Evolutionary conservation across 768 basidiomycete species (phyloP).

Genomic region (Tricholoma furcatifolium): DNA sequence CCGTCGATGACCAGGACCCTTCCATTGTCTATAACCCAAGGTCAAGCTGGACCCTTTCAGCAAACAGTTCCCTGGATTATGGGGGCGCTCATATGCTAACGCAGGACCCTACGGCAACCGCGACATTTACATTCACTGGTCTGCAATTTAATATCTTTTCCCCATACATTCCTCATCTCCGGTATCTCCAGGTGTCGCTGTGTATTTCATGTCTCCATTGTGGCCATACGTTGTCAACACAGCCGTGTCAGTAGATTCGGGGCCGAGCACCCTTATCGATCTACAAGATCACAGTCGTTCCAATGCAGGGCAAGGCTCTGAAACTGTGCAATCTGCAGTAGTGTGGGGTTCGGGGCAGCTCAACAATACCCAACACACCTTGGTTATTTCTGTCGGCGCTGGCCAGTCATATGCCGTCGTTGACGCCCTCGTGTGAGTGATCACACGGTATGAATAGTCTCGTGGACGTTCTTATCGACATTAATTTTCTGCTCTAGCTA

Average conservation of each 20-base stretch:
- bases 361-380: slow-evolving; percentile 31
- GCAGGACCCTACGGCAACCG: slow-evolving; percentile 27
- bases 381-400: slow-evolving; percentile 36
- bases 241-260: slow-evolving; percentile 36
- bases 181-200: slow-evolving; percentile 33
- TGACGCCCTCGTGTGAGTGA: slow-evolving; percentile 37
- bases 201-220: slow-evolving; percentile 42
- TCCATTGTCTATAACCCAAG: slow-evolving; percentile 30
- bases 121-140: slow-evolving; percentile 44
- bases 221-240: slow-evolving; percentile 48
- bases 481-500: slow-evolving; percentile 18
- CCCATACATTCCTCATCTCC: not conserved
- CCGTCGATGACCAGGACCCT: slow-evolving; percentile 30
- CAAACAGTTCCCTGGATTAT: slow-evolving; percentile 29
- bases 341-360: slow-evolving; percentile 37
- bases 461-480: not conserved
- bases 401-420: slow-evolving; percentile 36
- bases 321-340: slow-evolving; percentile 35
- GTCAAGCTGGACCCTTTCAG: slow-evolving; percentile 29
- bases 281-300: slow-evolving; percentile 35
- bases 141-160: slow-evolving; percentile 3
- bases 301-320: slow-evolving; percentile 30
- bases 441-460: not conserved
- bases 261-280: slow-evolving; percentile 31
- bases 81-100: slow-evolving; percentile 29